phyloP scores from a whole-genome alignment of 1,284 basidiomycete genomes.

The Microbotryum violaceum region DNA sequence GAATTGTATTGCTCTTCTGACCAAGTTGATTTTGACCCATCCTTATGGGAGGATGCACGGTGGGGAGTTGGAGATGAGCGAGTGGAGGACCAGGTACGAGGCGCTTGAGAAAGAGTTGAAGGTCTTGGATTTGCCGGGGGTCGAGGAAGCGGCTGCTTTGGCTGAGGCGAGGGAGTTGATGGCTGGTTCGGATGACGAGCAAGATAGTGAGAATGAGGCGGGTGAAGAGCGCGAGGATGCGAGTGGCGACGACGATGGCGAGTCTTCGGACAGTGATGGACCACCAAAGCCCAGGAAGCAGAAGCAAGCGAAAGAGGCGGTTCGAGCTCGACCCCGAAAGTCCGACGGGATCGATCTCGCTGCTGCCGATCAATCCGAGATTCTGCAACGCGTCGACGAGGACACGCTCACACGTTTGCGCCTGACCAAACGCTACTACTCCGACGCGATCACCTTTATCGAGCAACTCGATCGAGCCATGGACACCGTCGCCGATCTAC shows the following conservation, averaged over 20 bases:
- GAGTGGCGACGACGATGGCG: constrained; percentile 39
- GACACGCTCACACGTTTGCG: constrained; percentile 59
- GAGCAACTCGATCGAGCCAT: constrained; percentile 58
- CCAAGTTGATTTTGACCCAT: constrained; percentile 75
- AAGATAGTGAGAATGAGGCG: constrained; percentile 34
- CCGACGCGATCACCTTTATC: constrained; percentile 81
- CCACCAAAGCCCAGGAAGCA: constrained; percentile 27
- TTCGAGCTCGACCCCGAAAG: constrained; percentile 9
- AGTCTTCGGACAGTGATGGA: constrained; percentile 37
- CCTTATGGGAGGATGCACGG: constrained; percentile 82
- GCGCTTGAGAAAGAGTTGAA: constrained; percentile 52
- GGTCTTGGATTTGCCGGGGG: constrained; percentile 51
- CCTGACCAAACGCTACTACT: constrained; percentile 79
- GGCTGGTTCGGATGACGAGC: constrained; percentile 43
- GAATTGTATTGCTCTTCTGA: constrained; percentile 68
- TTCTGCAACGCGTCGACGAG: constrained; percentile 37
- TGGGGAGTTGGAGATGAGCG: constrained; percentile 62
- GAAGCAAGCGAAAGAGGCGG: constrained; percentile 4
- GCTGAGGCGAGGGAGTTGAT: constrained; percentile 37
- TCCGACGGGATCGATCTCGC: constrained; percentile 49
- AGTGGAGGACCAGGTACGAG: constrained; percentile 67
- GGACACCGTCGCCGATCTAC: constrained; percentile 69
- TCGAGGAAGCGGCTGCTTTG: constrained; percentile 28
- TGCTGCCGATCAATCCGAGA: constrained; percentile 54
- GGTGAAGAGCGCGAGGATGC: constrained; percentile 41